These are phyloP conservation scores for Cnidoscolus chayamansa DNA, from an alignment of 441 rosid genomes.

Conservation along the genomic window DNA sequence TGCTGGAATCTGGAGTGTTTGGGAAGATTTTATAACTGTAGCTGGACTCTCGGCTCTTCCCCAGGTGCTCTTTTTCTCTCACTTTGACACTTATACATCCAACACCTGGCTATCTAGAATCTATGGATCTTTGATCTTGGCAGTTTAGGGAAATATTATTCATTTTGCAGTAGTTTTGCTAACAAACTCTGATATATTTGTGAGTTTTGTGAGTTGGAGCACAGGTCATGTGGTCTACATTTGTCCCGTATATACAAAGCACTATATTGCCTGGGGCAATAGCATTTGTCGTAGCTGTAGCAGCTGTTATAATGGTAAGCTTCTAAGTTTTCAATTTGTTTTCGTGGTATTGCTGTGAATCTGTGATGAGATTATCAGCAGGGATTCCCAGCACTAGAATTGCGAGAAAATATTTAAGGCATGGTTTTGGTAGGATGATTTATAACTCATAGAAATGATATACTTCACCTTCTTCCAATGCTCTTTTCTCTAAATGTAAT, in stretches of 20 bases:
- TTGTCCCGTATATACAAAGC: slow-evolving; percentile 70
- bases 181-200: background rate
- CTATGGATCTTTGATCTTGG: slow-evolving; percentile 10
- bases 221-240: slow-evolving; percentile 94
- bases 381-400: background rate
- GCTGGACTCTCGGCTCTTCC: slow-evolving; percentile 81
- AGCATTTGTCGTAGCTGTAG: slow-evolving; percentile 53
- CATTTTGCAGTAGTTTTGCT: background rate
- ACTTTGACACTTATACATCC: background rate
- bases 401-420: background rate
- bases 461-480: background rate
- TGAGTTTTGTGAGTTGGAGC: slow-evolving; percentile 18
- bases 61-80: slow-evolving; percentile 45
- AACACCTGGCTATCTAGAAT: background rate
- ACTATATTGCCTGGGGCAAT: slow-evolving; percentile 62
- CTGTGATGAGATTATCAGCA: background rate
- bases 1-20: slow-evolving; percentile 52
- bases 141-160: slow-evolving; percentile 1
- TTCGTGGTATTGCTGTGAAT: background rate
- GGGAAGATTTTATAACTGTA: slow-evolving; percentile 84
- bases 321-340: slow-evolving; percentile 18
- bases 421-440: background rate
- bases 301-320: slow-evolving; percentile 72
- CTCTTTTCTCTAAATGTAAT: background rate
- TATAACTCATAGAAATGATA: background rate